phyloP scores from a whole-genome alignment of 2,329 filamentous ascomycete species.

The Cladosporium sphaerospermum region DNA sequence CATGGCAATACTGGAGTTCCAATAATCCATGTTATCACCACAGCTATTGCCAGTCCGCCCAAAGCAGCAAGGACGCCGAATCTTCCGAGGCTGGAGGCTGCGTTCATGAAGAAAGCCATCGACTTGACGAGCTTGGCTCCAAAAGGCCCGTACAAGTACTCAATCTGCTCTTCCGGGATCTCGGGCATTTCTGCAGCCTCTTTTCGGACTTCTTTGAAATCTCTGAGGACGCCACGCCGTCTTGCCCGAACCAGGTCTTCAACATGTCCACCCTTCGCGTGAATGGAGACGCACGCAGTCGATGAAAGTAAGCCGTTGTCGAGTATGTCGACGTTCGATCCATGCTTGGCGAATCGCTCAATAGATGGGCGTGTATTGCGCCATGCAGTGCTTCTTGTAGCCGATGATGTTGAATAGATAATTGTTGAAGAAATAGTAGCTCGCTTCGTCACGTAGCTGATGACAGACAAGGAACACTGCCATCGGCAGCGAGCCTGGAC shows the following conservation, averaged over 20 bases:
- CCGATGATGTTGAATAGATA: constrained; percentile 30
- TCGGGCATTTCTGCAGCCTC: constrained; percentile 13
- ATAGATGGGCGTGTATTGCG: constrained; percentile 18
- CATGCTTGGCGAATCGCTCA: constrained; percentile 17
- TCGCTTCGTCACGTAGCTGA: constrained; percentile 20
- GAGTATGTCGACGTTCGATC: constrained; percentile 24
- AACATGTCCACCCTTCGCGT: constrained; percentile 19
- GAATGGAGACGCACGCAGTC: constrained; percentile 26
- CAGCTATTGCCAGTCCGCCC: not conserved
- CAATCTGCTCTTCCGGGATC: not conserved
- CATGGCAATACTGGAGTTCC: not conserved
- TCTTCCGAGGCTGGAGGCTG: not conserved
- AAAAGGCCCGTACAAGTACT: not conserved
- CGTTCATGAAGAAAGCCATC: not conserved
- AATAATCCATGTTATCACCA: not conserved
- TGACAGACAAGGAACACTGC: constrained; percentile 17
- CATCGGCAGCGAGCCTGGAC: constrained; percentile 10
- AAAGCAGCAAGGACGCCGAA: not conserved
- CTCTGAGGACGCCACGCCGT: constrained; percentile 18
- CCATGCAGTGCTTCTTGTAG: constrained; percentile 23
- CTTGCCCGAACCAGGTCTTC: constrained; percentile 12
- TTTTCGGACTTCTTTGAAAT: constrained; percentile 13
- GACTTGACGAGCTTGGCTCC: not conserved
- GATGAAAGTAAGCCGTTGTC: constrained; percentile 26
- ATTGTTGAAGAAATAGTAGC: constrained; percentile 25